These are phyloP conservation scores for Mortierella sp. DNA, from an alignment of 371 early-diverging fungal genomes.

Conservation along the genomic window DNA sequence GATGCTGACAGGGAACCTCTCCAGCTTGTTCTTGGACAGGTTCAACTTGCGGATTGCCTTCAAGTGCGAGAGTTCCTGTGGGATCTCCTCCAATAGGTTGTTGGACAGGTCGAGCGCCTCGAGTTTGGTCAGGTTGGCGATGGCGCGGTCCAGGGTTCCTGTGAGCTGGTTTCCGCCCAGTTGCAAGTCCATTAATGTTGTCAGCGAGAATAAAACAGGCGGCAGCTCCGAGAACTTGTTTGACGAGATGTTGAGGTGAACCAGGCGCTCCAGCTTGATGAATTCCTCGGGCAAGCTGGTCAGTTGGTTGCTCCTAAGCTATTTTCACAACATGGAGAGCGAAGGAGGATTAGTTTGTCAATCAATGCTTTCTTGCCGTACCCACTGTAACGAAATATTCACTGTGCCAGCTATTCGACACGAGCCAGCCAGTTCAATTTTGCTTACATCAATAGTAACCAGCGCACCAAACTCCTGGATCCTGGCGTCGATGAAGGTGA, in stretches of 20 bases:
- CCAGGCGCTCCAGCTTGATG: conserved; percentile 59
- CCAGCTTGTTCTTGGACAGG: conserved; percentile 68
- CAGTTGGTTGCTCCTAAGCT: conserved; percentile 72
- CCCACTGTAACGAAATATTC: not conserved
- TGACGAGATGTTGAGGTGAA: conserved; percentile 61
- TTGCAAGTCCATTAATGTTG: conserved; percentile 63
- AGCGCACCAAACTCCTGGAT: conserved; percentile 77
- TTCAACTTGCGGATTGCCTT: conserved; percentile 67
- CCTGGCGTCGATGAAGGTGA: conserved; percentile 71
- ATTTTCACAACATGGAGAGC: conserved; percentile 2
- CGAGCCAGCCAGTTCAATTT: not conserved
- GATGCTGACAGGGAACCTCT: conserved; percentile 59
- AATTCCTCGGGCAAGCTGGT: conserved; percentile 64
- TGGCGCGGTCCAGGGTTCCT: conserved; percentile 52
- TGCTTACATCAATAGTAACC: conserved; percentile 73
- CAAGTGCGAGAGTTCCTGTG: conserved; percentile 64
- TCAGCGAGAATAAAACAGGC: conserved; percentile 53
- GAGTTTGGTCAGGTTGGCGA: conserved; percentile 53
- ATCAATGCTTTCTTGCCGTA: not conserved
- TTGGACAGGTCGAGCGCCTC: conserved; percentile 74
- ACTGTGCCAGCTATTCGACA: not conserved
- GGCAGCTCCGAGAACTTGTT: conserved; percentile 68
- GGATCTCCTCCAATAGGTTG: conserved; percentile 68
- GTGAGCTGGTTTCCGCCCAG: conserved; percentile 64
- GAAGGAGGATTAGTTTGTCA: not conserved